Conservation (phyloP, 1,284 basidiomycete genomes). For the Thecaphora frezii region DNA sequence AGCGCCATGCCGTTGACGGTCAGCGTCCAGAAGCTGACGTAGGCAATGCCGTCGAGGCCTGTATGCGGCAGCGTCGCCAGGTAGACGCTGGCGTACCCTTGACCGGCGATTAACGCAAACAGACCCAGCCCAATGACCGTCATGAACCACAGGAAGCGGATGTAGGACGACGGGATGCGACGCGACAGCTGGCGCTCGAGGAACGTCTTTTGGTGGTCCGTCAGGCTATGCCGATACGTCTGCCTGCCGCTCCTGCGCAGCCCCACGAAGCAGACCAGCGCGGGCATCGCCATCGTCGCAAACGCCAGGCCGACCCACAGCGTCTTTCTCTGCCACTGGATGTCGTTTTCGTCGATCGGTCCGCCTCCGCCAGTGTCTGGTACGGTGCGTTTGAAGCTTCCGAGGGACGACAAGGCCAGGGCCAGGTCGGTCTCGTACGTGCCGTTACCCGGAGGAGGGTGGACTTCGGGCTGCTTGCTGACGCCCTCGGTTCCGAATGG, state of each 20-base stretch:
- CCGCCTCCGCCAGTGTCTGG: slow-evolving; percentile 1
- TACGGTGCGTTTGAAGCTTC: slow-evolving; percentile 3
- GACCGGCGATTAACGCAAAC: slow-evolving; percentile 65
- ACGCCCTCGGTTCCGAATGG: slow-evolving; percentile 23
- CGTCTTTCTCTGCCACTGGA: slow-evolving; percentile 67
- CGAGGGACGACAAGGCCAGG: slow-evolving; percentile 7
- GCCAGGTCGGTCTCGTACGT: slow-evolving; percentile 1
- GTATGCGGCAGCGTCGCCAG: slow-evolving; percentile 65
- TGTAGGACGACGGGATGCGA: slow-evolving; percentile 64
- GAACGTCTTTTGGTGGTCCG: slow-evolving; percentile 61
- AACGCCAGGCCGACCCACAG: slow-evolving; percentile 65
- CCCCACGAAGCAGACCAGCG: slow-evolving; percentile 58
- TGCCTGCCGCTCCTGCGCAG: slow-evolving; percentile 51
- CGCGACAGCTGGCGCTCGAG: slow-evolving; percentile 61
- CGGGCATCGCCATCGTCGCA: slow-evolving; percentile 65
- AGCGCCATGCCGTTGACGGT: slow-evolving; percentile 63
- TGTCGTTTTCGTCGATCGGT: slow-evolving; percentile 41
- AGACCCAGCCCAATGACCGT: slow-evolving; percentile 63
- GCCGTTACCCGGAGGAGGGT: not conserved
- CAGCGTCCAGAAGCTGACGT: slow-evolving; percentile 65
- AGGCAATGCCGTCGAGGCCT: slow-evolving; percentile 64
- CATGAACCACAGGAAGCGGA: slow-evolving; percentile 66
- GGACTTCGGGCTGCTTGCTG: not conserved
- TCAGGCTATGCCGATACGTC: slow-evolving; percentile 57
- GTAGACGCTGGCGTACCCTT: slow-evolving; percentile 65